Evolutionary conservation across 768 basidiomycete species (phyloP).

Genomic region (Russula griseocarnosa): DNA sequence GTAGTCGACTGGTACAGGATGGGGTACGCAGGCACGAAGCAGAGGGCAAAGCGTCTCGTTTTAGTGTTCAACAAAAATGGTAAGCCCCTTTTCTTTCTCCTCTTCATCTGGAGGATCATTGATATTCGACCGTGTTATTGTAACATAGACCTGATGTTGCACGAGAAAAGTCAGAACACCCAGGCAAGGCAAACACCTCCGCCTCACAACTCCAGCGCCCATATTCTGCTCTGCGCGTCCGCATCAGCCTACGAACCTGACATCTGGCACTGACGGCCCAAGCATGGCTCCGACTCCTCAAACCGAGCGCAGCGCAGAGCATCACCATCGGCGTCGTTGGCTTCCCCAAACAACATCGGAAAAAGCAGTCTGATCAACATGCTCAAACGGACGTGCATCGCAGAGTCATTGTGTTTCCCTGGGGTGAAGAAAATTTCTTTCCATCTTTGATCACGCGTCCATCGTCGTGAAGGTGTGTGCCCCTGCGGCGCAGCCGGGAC

Average conservation of each 20-base stretch:
- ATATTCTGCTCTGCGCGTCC: constrained; percentile 82
- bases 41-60: too few species aligned
- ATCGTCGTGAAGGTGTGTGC: not conserved
- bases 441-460: not conserved
- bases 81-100: constrained; percentile 31
- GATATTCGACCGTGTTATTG: too few species aligned
- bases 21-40: too few species aligned
- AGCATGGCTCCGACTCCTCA: constrained; percentile 59
- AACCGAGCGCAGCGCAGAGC: constrained; percentile 60
- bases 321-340: constrained; percentile 91
- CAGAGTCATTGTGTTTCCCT: not conserved
- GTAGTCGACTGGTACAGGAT: too few species aligned
- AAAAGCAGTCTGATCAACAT: constrained; percentile 92
- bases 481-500: too few species aligned
- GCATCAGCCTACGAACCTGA: constrained; percentile 67
- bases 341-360: constrained; percentile 97
- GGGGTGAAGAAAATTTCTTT: not conserved
- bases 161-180: constrained; percentile 80
- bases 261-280: constrained; percentile 31
- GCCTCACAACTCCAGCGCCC: constrained; percentile 82
- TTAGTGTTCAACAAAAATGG: constrained; percentile 96
- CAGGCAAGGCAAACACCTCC: constrained; percentile 75
- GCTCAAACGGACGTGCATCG: constrained; percentile 65
- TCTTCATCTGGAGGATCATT: too few species aligned
- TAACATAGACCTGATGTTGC: constrained; percentile 76